A percentile compares a stretch with the other conserved stretches of the same genome.
These are phyloP conservation scores for Bisporella sp. DNA, from an alignment of 2,329 filamentous ascomycete species.

Conservation along the genomic window DNA sequence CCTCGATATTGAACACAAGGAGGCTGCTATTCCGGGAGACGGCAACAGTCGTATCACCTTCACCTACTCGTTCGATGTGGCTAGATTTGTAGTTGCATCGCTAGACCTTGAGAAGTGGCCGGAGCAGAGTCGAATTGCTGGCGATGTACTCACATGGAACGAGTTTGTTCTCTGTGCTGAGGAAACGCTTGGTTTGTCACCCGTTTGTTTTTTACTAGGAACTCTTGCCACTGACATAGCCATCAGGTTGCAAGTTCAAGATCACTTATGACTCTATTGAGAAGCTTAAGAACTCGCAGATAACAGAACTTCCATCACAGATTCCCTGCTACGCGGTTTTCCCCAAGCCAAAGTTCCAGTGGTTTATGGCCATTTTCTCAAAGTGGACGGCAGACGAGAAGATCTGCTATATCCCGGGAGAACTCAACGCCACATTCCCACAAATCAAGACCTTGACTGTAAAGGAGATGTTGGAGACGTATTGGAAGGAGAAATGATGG, in stretches of 20 bases:
- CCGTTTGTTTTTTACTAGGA: too few relatives aligned
- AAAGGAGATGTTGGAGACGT: neutral
- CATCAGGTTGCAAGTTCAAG: neutral
- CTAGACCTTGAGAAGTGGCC: constrained; percentile 15
- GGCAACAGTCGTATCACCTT: constrained; percentile 13
- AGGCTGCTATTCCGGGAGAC: constrained; percentile 16
- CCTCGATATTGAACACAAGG: constrained; percentile 14
- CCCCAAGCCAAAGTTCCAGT: neutral
- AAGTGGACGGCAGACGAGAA: neutral
- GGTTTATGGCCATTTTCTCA: neutral
- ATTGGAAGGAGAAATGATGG: too few relatives aligned
- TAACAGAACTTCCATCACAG: neutral
- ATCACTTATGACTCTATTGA: neutral
- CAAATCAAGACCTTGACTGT: neutral
- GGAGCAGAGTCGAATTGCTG: constrained; percentile 11
- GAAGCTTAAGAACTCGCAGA: neutral
- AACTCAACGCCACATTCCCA: neutral
- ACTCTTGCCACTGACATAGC: neutral
- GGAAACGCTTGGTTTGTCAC: constrained; percentile 6
- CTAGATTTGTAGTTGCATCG: constrained; percentile 13
- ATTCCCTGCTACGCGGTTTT: neutral
- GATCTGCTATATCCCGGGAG: neutral
- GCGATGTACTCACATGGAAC: constrained; percentile 19
- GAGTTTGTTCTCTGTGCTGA: constrained; percentile 19
- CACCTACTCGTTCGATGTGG: constrained; percentile 20